Evolutionary conservation across 352 stramenopile genomes (phyloP).

Genomic region (Globisporangium sylvaticum): DNA sequence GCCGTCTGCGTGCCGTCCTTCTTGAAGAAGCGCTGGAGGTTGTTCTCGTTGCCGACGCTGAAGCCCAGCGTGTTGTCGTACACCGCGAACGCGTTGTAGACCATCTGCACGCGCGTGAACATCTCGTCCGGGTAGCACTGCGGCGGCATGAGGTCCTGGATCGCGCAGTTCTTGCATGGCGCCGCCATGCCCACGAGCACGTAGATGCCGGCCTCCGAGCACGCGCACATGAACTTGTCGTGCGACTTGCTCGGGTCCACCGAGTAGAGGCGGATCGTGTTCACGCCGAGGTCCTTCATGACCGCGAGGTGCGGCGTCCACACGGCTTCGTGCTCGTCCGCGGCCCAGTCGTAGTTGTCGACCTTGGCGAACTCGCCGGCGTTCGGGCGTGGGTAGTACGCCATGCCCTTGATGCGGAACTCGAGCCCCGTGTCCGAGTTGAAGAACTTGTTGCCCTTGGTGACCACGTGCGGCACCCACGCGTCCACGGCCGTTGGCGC

Average conservation of each 20-base stretch:
- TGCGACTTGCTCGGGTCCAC: slow-evolving; percentile 59
- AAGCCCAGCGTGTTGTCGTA: slow-evolving; percentile 58
- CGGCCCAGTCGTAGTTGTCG: slow-evolving; percentile 59
- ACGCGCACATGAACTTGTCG: slow-evolving; percentile 77
- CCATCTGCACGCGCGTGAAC: slow-evolving; percentile 35
- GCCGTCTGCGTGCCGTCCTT: slow-evolving; percentile 16
- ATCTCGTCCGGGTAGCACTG: slow-evolving; percentile 47
- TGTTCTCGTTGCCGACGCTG: slow-evolving; percentile 32
- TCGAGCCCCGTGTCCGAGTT: slow-evolving; percentile 43
- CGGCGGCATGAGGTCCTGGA: slow-evolving; percentile 31
- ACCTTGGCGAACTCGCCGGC: slow-evolving; percentile 31
- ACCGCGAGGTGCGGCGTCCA: slow-evolving; percentile 49
- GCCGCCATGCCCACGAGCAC: slow-evolving; percentile 47
- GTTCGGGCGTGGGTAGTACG: slow-evolving; percentile 71
- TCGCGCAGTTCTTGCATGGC: slow-evolving; percentile 31
- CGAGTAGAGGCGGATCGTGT: slow-evolving; percentile 65
- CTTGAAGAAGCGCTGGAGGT: neutral
- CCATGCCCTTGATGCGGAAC: slow-evolving; percentile 68
- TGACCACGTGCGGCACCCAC: slow-evolving; percentile 27
- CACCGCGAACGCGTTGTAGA: slow-evolving; percentile 55
- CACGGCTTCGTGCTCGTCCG: slow-evolving; percentile 55
- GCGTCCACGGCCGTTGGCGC: slow-evolving; percentile 3
- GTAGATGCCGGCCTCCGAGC: slow-evolving; percentile 49
- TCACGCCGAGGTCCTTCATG: slow-evolving; percentile 57
- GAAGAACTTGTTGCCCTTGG: slow-evolving; percentile 77